These are phyloP conservation scores for Ramularia collo-cygni DNA, from an alignment of 2,329 filamentous ascomycete species.

Conservation along the genomic window DNA sequence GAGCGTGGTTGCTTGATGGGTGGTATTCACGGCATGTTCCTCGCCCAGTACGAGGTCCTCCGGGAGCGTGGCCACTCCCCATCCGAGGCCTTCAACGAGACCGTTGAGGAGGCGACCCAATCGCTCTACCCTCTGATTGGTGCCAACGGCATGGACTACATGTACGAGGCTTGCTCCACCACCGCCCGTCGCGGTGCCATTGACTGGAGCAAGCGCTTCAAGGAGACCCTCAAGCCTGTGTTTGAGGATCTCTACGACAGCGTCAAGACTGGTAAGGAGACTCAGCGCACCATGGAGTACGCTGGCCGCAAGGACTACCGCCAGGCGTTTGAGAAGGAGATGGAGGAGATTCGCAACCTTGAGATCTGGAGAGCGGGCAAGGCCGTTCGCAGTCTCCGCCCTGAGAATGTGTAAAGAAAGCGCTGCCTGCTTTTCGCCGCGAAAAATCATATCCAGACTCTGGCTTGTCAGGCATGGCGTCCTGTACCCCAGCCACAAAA, in stretches of 20 bases:
- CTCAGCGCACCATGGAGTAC: constrained; percentile 92
- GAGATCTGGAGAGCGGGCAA: constrained; percentile 99
- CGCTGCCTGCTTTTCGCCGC: not conserved
- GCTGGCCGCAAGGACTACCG: constrained; percentile 95
- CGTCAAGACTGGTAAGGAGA: constrained; percentile 87
- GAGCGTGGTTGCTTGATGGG: constrained; percentile 99
- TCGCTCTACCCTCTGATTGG: constrained; percentile 96
- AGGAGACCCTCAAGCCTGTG: constrained; percentile 95
- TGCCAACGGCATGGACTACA: constrained; percentile 99
- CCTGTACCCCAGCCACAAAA: too few species aligned
- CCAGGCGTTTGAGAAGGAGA: constrained; percentile 94
- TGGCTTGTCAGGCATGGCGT: too few species aligned
- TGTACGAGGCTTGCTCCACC: constrained; percentile 99
- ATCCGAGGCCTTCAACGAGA: constrained; percentile 99
- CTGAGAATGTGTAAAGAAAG: constrained; percentile 29
- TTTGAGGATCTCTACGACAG: constrained; percentile 96
- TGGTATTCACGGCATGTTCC: constrained; percentile 99
- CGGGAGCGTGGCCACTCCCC: constrained; percentile 96
- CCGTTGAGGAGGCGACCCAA: constrained; percentile 98
- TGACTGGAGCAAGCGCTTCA: constrained; percentile 97
- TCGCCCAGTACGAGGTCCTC: constrained; percentile 99
- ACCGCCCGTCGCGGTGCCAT: constrained; percentile 97
- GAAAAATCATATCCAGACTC: not conserved
- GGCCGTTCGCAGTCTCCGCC: constrained; percentile 62
- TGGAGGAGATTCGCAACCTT: constrained; percentile 94